A percentile compares a stretch with the other conserved stretches of the same genome.
Conservation (phyloP, 2,329 filamentous ascomycete species). For the Aspergillus pseudoglaucus region DNA sequence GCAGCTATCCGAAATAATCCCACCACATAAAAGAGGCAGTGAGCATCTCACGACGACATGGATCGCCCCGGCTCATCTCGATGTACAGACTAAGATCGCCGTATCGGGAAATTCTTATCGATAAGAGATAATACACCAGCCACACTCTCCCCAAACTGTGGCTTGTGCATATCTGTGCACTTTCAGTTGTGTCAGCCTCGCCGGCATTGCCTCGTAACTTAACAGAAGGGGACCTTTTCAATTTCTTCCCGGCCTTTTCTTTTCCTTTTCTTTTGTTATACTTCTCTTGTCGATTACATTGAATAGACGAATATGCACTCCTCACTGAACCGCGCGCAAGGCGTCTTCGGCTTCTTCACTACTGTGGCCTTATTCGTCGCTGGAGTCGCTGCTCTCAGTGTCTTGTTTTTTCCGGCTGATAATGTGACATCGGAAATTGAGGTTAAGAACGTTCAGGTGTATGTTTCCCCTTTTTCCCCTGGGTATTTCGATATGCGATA, state of each 20-base stretch:
- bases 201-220: background rate
- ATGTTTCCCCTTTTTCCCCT: constrained; percentile 29
- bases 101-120: constrained; percentile 7
- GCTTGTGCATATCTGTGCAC: background rate
- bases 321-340: constrained; percentile 75
- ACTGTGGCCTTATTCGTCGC: constrained; percentile 81
- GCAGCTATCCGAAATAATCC: background rate
- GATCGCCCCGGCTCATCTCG: no score
- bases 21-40: background rate
- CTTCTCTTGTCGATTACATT: background rate
- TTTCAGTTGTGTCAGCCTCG: background rate
- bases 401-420: constrained; percentile 53
- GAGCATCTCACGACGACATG: no score
- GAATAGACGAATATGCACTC: constrained; percentile 66
- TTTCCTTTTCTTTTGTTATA: background rate
- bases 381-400: constrained; percentile 71
- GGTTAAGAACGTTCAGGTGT: constrained; percentile 73
- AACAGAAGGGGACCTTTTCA: background rate
- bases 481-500: background rate
- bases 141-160: background rate
- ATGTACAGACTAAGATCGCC: background rate
- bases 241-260: background rate
- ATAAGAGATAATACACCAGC: constrained; percentile 6
- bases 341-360: constrained; percentile 96
- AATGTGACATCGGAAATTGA: constrained; percentile 48